Evolutionary conservation across 139 green algal species (phyloP).

Genomic region (Chlamydomonas incerta): DNA sequence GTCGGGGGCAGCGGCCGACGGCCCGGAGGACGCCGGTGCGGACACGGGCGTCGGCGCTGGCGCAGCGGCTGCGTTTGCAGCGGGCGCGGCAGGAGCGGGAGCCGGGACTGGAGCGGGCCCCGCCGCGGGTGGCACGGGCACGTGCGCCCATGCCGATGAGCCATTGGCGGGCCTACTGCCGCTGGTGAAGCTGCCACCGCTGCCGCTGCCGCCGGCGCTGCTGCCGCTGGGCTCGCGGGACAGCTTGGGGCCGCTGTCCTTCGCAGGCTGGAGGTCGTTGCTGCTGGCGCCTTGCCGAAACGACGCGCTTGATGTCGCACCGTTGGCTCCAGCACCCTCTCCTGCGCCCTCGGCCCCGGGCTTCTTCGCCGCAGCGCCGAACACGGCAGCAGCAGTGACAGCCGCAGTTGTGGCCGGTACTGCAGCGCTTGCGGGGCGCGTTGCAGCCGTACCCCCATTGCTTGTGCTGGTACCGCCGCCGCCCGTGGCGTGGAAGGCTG

Average conservation of each 20-base stretch:
- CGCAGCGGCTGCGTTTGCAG: neutral
- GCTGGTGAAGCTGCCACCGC: neutral
- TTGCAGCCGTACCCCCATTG: neutral
- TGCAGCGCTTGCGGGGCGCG: neutral
- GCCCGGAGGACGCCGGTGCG: no score
- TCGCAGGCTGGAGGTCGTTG: conserved; percentile 18
- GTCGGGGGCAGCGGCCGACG: no score
- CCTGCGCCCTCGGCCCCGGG: neutral
- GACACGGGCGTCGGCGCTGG: neutral
- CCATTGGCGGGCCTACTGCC: neutral
- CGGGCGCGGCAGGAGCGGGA: neutral
- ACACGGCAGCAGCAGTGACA: neutral
- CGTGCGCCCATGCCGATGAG: no score
- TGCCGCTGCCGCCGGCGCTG: neutral
- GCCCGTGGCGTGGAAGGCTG: neutral
- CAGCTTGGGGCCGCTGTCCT: conserved; percentile 4
- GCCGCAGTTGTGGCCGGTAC: neutral
- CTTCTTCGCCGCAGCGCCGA: neutral
- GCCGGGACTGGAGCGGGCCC: no score
- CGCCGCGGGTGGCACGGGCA: no score
- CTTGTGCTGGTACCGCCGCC: neutral
- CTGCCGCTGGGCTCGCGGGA: neutral
- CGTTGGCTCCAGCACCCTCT: neutral
- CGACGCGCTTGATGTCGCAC: neutral
- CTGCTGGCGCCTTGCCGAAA: neutral